phyloP scores from a whole-genome alignment of 2,329 filamentous ascomycete genomes.

The Aotearoamyces nothofagi region DNA sequence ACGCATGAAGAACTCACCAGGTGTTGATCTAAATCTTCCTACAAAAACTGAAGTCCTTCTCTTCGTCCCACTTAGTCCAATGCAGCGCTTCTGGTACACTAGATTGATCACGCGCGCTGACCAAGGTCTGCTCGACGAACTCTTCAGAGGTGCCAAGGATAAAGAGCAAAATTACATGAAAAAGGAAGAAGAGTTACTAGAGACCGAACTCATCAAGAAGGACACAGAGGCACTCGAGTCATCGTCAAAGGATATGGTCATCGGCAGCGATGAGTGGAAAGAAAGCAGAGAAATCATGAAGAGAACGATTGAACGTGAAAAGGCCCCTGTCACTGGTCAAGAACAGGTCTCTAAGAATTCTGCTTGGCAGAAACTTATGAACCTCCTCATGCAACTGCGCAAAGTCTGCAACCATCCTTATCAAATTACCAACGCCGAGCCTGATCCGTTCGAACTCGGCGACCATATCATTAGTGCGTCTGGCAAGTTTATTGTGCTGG shows the following conservation, averaged over 20 bases:
- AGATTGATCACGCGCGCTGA: constrained; percentile 38
- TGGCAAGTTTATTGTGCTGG: constrained; percentile 70
- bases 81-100: constrained; percentile 43
- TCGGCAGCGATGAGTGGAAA: constrained; percentile 27
- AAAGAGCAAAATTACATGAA: constrained; percentile 25
- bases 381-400: constrained; percentile 85
- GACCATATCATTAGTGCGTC: constrained; percentile 81
- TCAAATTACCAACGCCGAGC: constrained; percentile 15
- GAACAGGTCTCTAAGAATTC: constrained; percentile 16
- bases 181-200: constrained; percentile 21
- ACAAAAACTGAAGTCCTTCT: constrained; percentile 40
- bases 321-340: constrained; percentile 4
- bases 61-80: constrained; percentile 39
- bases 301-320: constrained; percentile 22
- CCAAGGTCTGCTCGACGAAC: constrained; percentile 31
- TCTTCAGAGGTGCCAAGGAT: constrained; percentile 30
- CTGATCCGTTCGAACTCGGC: constrained; percentile 49
- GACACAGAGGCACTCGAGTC: constrained; percentile 20
- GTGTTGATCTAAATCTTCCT: constrained; percentile 37
- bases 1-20: constrained; percentile 37
- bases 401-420: constrained; percentile 90
- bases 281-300: constrained; percentile 27
- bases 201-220: constrained; percentile 11
- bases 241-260: constrained; percentile 15
- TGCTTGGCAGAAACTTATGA: constrained; percentile 50